These are phyloP conservation scores for Phytophthora crassamura DNA, from an alignment of 352 stramenopile genomes.

Conservation along the genomic window DNA sequence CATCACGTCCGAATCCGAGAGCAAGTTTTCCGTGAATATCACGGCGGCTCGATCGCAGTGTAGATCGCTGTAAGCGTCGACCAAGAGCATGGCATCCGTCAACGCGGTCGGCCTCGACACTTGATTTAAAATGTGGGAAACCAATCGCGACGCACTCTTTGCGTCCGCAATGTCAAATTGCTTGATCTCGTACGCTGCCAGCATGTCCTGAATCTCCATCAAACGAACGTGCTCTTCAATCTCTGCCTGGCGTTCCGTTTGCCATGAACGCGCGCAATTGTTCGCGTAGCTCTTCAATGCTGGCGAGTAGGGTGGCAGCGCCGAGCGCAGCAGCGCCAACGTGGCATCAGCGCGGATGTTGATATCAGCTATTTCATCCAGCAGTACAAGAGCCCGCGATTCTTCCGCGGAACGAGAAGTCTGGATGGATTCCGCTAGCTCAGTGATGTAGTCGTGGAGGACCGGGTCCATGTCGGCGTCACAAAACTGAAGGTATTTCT, in stretches of 20 bases:
- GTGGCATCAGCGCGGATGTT: conserved; percentile 43
- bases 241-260: conserved; percentile 50
- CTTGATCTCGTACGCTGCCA: conserved; percentile 63
- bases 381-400: conserved; percentile 34
- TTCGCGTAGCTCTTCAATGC: conserved; percentile 56
- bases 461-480: conserved; percentile 46
- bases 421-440: conserved; percentile 50
- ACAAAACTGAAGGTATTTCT: conserved; percentile 56
- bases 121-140: conserved; percentile 70
- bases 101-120: conserved; percentile 52
- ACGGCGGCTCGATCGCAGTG: conserved; percentile 57
- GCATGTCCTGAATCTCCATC: conserved; percentile 85
- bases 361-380: conserved; percentile 41
- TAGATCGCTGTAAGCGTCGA: conserved; percentile 66
- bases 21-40: conserved; percentile 71
- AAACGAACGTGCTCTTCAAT: conserved; percentile 70
- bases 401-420: conserved; percentile 32
- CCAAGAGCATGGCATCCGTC: conserved; percentile 63
- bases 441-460: conserved; percentile 51
- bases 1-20: conserved; percentile 29
- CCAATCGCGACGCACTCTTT: conserved; percentile 51
- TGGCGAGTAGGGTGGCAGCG: conserved; percentile 63
- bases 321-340: conserved; percentile 44
- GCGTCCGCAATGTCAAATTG: conserved; percentile 62
- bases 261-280: conserved; percentile 40